Conservation (phyloP, 1,284 basidiomycete genomes). For the Melampsora americana region DNA sequence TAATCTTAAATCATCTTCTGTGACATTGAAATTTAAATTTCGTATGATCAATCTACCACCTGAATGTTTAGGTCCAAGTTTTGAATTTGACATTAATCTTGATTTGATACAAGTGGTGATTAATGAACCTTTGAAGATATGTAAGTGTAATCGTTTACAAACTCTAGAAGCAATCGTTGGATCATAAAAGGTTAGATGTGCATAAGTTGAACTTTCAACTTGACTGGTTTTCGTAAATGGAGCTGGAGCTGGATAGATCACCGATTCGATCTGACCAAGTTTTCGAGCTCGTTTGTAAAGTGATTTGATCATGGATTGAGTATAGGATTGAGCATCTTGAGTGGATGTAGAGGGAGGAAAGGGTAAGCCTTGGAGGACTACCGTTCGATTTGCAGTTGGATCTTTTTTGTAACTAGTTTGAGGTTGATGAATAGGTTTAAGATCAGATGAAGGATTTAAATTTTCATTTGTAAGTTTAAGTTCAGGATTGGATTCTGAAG, state of each 20-base stretch:
- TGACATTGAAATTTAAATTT: constrained; percentile 74
- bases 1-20: constrained; percentile 78
- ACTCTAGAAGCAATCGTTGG: constrained; percentile 71
- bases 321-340: constrained; percentile 61
- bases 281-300: constrained; percentile 48
- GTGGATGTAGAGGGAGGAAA: constrained; percentile 45
- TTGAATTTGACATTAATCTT: constrained; percentile 63
- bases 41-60: constrained; percentile 84
- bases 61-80: constrained; percentile 52
- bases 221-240: no score
- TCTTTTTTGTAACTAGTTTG: constrained; percentile 56
- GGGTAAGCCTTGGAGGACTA: constrained; percentile 74
- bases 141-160: constrained; percentile 80
- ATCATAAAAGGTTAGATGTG: constrained; percentile 72
- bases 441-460: constrained; percentile 44
- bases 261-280: constrained; percentile 46
- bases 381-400: constrained; percentile 72
- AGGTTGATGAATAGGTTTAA: constrained; percentile 41
- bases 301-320: constrained; percentile 57
- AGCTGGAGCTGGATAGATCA: constrained; percentile 35
- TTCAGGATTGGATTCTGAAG: neutral
- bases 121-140: constrained; percentile 83
- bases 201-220: constrained; percentile 54
- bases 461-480: neutral
- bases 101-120: constrained; percentile 89